Evolutionary conservation across 177 flowering plant genomes (phyloP).

Genomic region (Vitis hybrid): DNA sequence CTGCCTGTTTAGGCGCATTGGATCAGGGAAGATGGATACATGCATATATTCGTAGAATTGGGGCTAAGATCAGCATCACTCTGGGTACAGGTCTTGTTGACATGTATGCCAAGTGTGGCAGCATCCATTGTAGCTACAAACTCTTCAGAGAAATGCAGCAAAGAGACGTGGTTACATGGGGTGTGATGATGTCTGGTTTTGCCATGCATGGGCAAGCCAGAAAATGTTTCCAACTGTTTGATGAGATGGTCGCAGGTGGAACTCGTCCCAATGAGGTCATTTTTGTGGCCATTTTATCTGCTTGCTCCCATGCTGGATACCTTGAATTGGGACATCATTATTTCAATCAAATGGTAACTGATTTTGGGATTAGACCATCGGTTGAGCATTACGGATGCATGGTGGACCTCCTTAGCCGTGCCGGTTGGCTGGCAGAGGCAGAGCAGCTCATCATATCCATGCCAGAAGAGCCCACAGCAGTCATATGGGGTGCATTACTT

Average conservation of each 20-base stretch:
- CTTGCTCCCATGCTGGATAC: slow-evolving; percentile 41
- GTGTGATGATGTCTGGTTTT: slow-evolving; percentile 32
- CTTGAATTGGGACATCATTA: slow-evolving; percentile 29
- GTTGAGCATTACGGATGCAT: slow-evolving; percentile 43
- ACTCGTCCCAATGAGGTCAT: slow-evolving; percentile 30
- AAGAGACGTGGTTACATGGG: slow-evolving; percentile 33
- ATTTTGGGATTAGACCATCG: slow-evolving; percentile 26
- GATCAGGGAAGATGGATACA: slow-evolving; percentile 42
- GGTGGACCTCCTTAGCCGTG: slow-evolving; percentile 47
- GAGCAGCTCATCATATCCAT: slow-evolving; percentile 27
- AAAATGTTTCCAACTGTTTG: slow-evolving; percentile 27
- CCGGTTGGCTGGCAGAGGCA: slow-evolving; percentile 38
- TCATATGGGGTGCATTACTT: slow-evolving; percentile 37
- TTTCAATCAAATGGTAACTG: slow-evolving; percentile 30
- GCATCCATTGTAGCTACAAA: slow-evolving; percentile 11
- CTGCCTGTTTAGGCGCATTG: slow-evolving; percentile 35
- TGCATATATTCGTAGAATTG: slow-evolving; percentile 15
- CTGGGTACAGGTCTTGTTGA: slow-evolving; percentile 23
- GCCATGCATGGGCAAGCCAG: slow-evolving; percentile 35
- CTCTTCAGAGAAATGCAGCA: slow-evolving; percentile 19
- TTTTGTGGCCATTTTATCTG: slow-evolving; percentile 36
- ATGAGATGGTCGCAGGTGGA: slow-evolving; percentile 28
- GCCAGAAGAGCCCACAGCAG: slow-evolving; percentile 29
- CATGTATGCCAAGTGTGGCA: slow-evolving; percentile 21
- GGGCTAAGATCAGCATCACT: slow-evolving; percentile 9